A percentile compares a stretch with the other conserved stretches of the same genome.
These are phyloP conservation scores for Penstemon davidsonii DNA, from an alignment of 257 asterid genomes.

Conservation along the genomic window DNA sequence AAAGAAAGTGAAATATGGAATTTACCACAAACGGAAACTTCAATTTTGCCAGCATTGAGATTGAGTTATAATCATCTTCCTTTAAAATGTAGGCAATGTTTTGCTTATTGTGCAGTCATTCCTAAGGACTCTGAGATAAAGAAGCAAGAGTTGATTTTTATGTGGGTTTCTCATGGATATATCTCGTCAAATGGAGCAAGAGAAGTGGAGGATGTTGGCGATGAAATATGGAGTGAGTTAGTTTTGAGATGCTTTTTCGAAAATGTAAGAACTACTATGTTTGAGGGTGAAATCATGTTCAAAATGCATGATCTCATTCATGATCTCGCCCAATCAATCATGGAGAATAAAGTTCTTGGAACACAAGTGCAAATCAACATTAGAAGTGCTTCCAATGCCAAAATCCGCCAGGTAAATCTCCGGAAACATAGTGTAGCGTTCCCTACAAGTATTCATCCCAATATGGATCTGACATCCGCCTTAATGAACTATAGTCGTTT, in stretches of 20 bases:
- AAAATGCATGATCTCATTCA: slow-evolving; percentile 28
- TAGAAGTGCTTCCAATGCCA: not conserved
- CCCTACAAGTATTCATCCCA: not conserved
- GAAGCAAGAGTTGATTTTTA: slow-evolving; percentile 10
- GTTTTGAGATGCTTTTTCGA: slow-evolving; percentile 28
- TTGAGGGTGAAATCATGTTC: not conserved
- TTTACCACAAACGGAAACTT: too few species aligned
- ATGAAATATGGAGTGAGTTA: slow-evolving; percentile 23
- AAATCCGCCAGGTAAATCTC: slow-evolving; percentile 14
- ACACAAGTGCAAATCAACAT: not conserved
- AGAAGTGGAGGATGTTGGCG: slow-evolving; percentile 23
- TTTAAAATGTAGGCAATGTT: too few species aligned
- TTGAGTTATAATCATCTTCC: too few species aligned
- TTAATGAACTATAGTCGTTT: slow-evolving; percentile 2
- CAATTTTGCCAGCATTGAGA: too few species aligned
- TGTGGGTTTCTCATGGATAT: slow-evolving; percentile 21
- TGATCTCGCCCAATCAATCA: slow-evolving; percentile 24
- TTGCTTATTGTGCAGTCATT: too few species aligned
- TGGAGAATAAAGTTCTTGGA: slow-evolving; percentile 13
- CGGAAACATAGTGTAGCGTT: not conserved
- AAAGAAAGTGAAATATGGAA: too few species aligned
- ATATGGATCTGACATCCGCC: not conserved
- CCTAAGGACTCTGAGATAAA: slow-evolving; percentile 4
- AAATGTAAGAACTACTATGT: slow-evolving; percentile 8
- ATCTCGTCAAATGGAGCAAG: slow-evolving; percentile 18